Conservation (phyloP, 1,139 yeast genomes). For the Arxiozyma bovina region DNA sequence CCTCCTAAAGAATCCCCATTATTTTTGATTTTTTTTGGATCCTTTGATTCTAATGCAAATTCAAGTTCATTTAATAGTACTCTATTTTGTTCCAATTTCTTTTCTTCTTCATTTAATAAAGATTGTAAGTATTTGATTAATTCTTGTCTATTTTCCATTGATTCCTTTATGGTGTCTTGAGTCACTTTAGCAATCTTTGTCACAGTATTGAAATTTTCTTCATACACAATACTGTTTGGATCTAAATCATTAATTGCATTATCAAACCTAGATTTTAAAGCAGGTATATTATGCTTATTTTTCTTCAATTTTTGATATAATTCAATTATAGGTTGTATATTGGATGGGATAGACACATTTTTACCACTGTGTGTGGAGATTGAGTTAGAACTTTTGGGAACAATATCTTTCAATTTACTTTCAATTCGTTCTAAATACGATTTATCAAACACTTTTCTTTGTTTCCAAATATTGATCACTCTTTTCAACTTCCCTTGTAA, state of each 20-base stretch:
- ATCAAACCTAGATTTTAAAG: slow-evolving; percentile 25
- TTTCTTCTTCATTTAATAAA: slow-evolving; percentile 19
- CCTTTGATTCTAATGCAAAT: slow-evolving; percentile 21
- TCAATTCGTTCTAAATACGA: slow-evolving; percentile 11
- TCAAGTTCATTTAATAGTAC: slow-evolving; percentile 24
- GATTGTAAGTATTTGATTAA: slow-evolving; percentile 14
- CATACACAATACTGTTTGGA: slow-evolving; percentile 24
- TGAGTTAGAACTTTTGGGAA: neutral
- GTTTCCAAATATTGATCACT: slow-evolving; percentile 70
- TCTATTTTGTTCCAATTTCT: slow-evolving; percentile 18
- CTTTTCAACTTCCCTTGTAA: slow-evolving; percentile 52
- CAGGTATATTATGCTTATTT: slow-evolving; percentile 15
- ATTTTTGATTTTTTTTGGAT: slow-evolving; percentile 15
- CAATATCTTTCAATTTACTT: neutral
- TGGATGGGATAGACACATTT: slow-evolving; percentile 12
- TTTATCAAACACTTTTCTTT: slow-evolving; percentile 46
- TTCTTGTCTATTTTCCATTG: slow-evolving; percentile 17
- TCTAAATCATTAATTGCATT: slow-evolving; percentile 25
- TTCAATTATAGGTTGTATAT: slow-evolving; percentile 14
- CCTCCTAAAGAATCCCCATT: slow-evolving; percentile 16
- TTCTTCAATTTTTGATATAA: slow-evolving; percentile 15
- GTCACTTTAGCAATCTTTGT: slow-evolving; percentile 23
- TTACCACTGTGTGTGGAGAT: neutral
- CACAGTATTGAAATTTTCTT: slow-evolving; percentile 24
- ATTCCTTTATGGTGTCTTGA: slow-evolving; percentile 17